A percentile compares a stretch with the other conserved stretches of the same genome.
These are phyloP conservation scores for Russula brevipes DNA, from an alignment of 768 basidiomycete genomes.

Conservation along the genomic window DNA sequence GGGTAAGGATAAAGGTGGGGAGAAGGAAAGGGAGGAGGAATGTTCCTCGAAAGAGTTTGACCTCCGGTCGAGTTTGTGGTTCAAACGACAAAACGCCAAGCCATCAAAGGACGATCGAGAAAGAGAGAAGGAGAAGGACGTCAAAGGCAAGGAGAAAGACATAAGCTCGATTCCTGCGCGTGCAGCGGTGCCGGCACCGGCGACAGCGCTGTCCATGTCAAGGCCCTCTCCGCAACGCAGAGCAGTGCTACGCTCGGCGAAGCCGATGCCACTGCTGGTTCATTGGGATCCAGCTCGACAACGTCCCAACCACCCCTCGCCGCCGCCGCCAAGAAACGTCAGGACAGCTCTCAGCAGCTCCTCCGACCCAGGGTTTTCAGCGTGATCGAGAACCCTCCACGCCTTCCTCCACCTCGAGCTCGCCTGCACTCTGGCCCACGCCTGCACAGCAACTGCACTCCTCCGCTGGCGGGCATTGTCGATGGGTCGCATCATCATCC, in stretches of 20 bases:
- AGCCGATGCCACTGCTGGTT: not conserved
- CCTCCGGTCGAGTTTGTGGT: constrained; percentile 46
- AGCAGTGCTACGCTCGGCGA: constrained; percentile 9
- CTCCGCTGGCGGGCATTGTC: not conserved
- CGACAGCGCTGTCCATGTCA: constrained; percentile 15
- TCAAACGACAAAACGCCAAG: constrained; percentile 48
- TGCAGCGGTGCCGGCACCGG: not conserved
- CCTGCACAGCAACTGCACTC: not conserved
- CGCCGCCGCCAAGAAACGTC: not conserved
- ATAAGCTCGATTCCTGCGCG: not conserved
- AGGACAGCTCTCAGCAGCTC: constrained; percentile 2
- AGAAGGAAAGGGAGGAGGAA: constrained; percentile 32
- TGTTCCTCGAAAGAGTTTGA: constrained; percentile 34
- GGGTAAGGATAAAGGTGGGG: constrained; percentile 29
- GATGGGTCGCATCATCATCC: not conserved
- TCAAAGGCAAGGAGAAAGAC: constrained; percentile 17
- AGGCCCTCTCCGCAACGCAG: constrained; percentile 11
- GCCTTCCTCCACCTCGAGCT: constrained; percentile 1
- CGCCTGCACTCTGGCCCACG: too few relatives aligned
- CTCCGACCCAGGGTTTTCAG: not conserved
- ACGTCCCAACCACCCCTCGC: not conserved
- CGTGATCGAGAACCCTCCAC: constrained; percentile 1
- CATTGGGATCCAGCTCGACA: not conserved
- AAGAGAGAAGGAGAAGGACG: constrained; percentile 21
- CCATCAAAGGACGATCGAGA: constrained; percentile 18